Evolutionary conservation across 257 asterid species (phyloP), one percentile per base, ranked within the genome.

Genomic region (Lavandula angustifolia): DNA sequence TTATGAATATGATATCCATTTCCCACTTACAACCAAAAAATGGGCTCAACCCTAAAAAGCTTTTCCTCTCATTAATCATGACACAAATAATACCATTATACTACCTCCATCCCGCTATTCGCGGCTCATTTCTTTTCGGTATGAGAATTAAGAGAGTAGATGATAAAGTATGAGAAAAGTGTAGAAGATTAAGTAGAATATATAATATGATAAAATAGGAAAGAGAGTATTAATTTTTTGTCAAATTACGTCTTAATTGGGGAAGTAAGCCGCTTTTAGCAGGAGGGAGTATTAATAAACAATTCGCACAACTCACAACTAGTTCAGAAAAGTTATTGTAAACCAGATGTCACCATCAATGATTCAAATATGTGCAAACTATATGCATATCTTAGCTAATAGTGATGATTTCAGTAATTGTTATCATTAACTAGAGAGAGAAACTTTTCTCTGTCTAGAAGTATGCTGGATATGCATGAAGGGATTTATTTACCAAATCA

Each of bases 61-160:
- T 67, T 48, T 22, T 54, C 73, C 54, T 48, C 56, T 29, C 12
- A 62, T 14, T 3, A 60, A 72, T 71, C 61, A 71, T 71, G 31
- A 71, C 60, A 47, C 38, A 33, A 43, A 52, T 50, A 51, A 41
- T 43, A 16, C 35, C 58, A 18, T 37, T 7, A 18, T 48, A 22
- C 1, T 22, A 22, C 27, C 2, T 22, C 1, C 27, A 2, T 22
- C 27, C 2, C 27, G 2, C 27, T 2, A 22, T 22, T 22, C 1
- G 2, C 2, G 27, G 2, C 27, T 22, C 27, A 22, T 22, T 22
- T 22, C 27, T 22, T 22, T 22, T 22, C 27, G 27, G 27, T 22
- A 22, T 2, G 27, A 22, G 27, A 22, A 22, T 22, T 22, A 22
- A 22, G 27, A 22, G 27, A 22, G 27, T 22, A 22, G 27, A 22